Conservation (phyloP, 495 filamentous ascomycete genomes). For the Aspergillus bertholletiae region DNA sequence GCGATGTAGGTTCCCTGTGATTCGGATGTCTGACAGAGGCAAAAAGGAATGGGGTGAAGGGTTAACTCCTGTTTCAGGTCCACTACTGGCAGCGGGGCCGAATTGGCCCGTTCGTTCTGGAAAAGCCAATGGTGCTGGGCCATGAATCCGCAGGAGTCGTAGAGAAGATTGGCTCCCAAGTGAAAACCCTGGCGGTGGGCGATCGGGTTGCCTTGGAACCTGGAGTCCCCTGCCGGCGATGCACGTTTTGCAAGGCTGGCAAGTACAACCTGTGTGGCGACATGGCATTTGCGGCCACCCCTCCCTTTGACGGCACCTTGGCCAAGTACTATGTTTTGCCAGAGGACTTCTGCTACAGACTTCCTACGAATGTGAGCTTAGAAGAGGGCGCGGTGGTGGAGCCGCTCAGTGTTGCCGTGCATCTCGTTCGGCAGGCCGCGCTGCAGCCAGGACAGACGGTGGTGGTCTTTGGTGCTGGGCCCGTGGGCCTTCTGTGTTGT, state of each 20-base stretch:
- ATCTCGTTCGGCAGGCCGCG: slow-evolving; percentile 45
- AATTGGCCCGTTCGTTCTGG: slow-evolving; percentile 78
- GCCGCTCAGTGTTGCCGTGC: slow-evolving; percentile 53
- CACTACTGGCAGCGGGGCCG: slow-evolving; percentile 87
- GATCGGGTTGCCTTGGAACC: slow-evolving; percentile 54
- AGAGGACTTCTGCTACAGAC: slow-evolving; percentile 54
- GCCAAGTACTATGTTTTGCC: slow-evolving; percentile 53
- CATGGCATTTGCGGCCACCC: slow-evolving; percentile 52
- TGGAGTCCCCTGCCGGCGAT: slow-evolving; percentile 50
- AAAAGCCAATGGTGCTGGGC: slow-evolving; percentile 86
- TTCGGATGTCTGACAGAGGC: too few species aligned
- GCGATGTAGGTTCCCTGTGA: slow-evolving; percentile 58
- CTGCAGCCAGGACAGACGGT: slow-evolving; percentile 47
- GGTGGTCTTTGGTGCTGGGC: slow-evolving; percentile 53
- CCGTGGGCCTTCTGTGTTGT: slow-evolving; percentile 52
- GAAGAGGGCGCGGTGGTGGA: slow-evolving; percentile 54
- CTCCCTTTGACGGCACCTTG: slow-evolving; percentile 52
- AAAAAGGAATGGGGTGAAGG: not conserved
- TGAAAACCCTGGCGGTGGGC: slow-evolving; percentile 39
- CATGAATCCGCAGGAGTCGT: slow-evolving; percentile 85
- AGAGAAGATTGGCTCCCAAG: slow-evolving; percentile 55
- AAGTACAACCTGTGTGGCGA: slow-evolving; percentile 52
- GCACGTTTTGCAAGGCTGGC: slow-evolving; percentile 48
- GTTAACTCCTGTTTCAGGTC: slow-evolving; percentile 33
- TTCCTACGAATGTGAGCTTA: slow-evolving; percentile 41